Base-by-base conservation (phyloP, 208 protist species). In the Wallacemonas sp. region DNA sequence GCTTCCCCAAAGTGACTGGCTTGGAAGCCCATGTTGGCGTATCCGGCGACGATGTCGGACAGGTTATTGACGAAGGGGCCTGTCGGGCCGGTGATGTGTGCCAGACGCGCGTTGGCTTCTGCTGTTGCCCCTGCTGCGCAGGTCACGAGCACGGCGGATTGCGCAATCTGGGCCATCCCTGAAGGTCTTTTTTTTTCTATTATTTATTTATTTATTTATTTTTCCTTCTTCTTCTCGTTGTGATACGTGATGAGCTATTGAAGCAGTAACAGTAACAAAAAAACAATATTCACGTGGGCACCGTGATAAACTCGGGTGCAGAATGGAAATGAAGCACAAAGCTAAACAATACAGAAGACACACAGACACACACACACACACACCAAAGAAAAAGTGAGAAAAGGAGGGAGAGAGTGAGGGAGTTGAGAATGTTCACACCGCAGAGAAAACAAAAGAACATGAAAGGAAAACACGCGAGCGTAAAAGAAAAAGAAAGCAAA, bases 11-110 rank as follows among this genome's bases (percentile, higher is more conserved):
- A 86, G 72, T 93, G 67, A 4, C 79, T 82, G 17, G 90, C 90
- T 69, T 95, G 90, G 58, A 86, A 96, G 21, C 91, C 91, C 21
- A 92, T 56, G 0, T 70, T 64, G 2, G 62, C 60, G 69, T 84
- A 92, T 19, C 49, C 60, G 5, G 45, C 34, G 2, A 90, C 53
- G 4, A 64, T 51, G 6, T 77, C 28, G 0, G 69, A 51, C 9
- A 58, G 51, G 6, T 15, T 42, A 31, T 65, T 62, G 56, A 67
- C 19, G 41, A 92, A 79, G 30, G 72, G 47, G 0, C 67, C 70
- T 2, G 38, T 60, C 19, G 84, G 82, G 14, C 86, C 86, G 1
- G 41, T 21, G n/a, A 95, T 79, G 30, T 60, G 55, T 2, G 63
- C 46, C 17, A 77, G 49, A n/a, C 2, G 4, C 4, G 51, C 51